A percentile compares a stretch with the other conserved stretches of the same genome.
Evolutionary conservation across 345 rosid genomes (phyloP).

Genomic region (Euclidium syriacum): DNA sequence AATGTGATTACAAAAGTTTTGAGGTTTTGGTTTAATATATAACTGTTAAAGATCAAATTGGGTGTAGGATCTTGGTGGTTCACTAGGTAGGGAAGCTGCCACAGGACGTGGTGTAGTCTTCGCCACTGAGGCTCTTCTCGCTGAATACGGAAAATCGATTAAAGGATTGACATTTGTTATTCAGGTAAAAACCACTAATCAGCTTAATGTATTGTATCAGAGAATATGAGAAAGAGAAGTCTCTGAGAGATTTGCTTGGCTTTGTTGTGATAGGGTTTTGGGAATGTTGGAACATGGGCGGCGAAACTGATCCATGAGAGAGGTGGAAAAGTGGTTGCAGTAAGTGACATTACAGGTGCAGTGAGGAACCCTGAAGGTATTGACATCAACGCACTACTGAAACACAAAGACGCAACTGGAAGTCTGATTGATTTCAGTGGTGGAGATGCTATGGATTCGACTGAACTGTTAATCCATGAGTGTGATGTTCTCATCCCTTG

Average conservation of each 20-base stretch:
- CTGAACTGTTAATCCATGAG: slow-evolving; percentile 68
- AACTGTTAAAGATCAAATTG: neutral
- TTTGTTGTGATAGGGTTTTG: slow-evolving; percentile 80
- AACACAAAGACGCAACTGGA: slow-evolving; percentile 57
- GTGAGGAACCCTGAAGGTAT: slow-evolving; percentile 78
- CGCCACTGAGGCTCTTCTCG: slow-evolving; percentile 89
- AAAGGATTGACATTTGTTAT: slow-evolving; percentile 75
- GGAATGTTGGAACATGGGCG: slow-evolving; percentile 97
- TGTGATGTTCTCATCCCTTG: slow-evolving; percentile 98
- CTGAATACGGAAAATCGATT: slow-evolving; percentile 76
- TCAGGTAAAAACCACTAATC: slow-evolving; percentile 51
- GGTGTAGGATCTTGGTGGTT: slow-evolving; percentile 95
- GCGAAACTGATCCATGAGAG: slow-evolving; percentile 77
- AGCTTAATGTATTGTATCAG: neutral
- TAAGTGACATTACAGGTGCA: slow-evolving; percentile 94
- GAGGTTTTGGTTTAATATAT: neutral
- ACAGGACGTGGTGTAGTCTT: slow-evolving; percentile 92
- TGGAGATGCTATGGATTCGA: slow-evolving; percentile 62
- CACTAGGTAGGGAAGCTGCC: slow-evolving; percentile 97
- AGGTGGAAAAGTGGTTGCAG: slow-evolving; percentile 91
- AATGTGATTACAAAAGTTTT: slow-evolving; percentile 5
- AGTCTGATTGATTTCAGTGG: slow-evolving; percentile 64
- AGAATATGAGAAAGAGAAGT: neutral
- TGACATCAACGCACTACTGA: slow-evolving; percentile 49
- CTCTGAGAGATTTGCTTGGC: neutral